Evolutionary conservation across 805 yeast genomes (phyloP), one percentile per base, ranked within the genome.

Genomic region (Saturnispora halmiae): DNA sequence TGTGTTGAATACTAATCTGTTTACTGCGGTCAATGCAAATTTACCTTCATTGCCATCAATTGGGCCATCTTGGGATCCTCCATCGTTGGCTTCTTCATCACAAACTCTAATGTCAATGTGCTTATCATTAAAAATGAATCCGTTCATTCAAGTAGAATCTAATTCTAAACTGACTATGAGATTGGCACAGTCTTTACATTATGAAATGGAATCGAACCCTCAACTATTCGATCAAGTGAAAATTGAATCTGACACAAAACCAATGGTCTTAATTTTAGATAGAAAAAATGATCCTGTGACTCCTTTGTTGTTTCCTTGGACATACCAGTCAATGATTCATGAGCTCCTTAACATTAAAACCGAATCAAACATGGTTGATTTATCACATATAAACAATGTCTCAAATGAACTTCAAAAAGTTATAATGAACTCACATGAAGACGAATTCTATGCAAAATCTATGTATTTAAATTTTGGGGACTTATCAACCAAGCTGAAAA

Each of bases 251-350:
- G 94, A 84, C 54, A 64, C 79, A 0, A 75, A 87, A 1, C 94
- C 96, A 1, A 53, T 82, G 6, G 61, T 94, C 35, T 59, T 92
- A 10, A 66, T 92, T 2, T 54, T 92, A 36, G 97, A 92, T 59
- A 69, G 99, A 40, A 74, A 78, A 43, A 82, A 76, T 53, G 99
- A 92, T 60, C 96, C 98, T 2, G 67, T 90, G 11, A 90, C 99
- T 1, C 96, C 99, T 1, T 68, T 92, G 24, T 63, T 92, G 36
- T 75, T 81, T 30, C 98, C 97, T 2, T 92, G 99, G 99, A 88
- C 98, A 1, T 92, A 86, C 61, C 97, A 90, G 56, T 83, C 96
- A 2, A 90, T 92, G 97, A 85, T 92, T 14, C 95, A 90, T 58
- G 97, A 94, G 57, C 70, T 87, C 18, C 65, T 92, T 24, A 95